phyloP scores from a whole-genome alignment of 176 grass and related monocot genomes.

The Musa troglodytarum region DNA sequence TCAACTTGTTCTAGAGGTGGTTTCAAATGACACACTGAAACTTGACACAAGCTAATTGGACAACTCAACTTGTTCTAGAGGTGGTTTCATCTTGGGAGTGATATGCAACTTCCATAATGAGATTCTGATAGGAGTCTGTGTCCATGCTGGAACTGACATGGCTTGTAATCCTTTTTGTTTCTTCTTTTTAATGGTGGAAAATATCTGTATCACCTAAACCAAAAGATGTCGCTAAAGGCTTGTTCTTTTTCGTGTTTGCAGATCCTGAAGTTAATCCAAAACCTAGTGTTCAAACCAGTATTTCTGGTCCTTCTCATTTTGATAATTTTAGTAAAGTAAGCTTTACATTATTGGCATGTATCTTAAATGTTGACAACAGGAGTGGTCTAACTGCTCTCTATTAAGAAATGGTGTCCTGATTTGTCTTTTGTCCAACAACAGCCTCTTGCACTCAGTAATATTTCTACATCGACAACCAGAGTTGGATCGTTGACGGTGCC shows the following conservation, averaged over 20 bases:
- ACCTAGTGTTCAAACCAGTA: constrained; percentile 33
- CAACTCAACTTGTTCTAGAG: background rate
- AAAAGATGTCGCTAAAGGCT: background rate
- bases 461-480: constrained; percentile 7
- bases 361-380: background rate
- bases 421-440: constrained; percentile 20
- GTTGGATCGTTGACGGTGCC: constrained; percentile 24
- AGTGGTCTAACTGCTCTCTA: background rate
- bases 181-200: no score
- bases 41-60: background rate
- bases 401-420: background rate
- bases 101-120: background rate
- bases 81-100: background rate
- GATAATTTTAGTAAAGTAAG: constrained; percentile 46
- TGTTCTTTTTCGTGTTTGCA: constrained; percentile 12
- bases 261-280: constrained; percentile 50
- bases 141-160: background rate
- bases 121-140: background rate
- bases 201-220: constrained; percentile 1
- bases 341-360: background rate
- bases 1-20: background rate
- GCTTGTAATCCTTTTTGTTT: background rate
- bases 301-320: constrained; percentile 44
- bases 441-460: constrained; percentile 23
- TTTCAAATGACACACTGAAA: background rate